phyloP scores from a whole-genome alignment of 2,329 filamentous ascomycete species.

The Fusarium austroafricanum region DNA sequence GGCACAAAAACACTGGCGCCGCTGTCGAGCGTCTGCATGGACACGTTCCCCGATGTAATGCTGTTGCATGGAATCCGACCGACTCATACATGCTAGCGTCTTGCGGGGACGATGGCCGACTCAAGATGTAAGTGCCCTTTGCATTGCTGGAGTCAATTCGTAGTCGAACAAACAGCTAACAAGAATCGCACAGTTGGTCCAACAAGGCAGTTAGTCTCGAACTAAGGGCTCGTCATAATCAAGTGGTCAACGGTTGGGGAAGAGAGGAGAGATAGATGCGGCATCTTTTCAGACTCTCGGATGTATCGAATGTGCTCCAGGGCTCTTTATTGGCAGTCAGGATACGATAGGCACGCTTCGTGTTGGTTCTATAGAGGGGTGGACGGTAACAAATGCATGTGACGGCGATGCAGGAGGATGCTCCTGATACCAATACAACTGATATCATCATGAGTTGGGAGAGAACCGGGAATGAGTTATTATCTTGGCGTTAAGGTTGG shows the following conservation, averaged over 20 bases:
- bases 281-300: background rate
- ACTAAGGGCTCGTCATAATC: constrained; percentile 37
- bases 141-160: background rate
- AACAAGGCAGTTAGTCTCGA: constrained; percentile 43
- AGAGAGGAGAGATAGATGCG: constrained; percentile 31
- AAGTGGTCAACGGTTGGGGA: constrained; percentile 40
- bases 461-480: background rate
- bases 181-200: constrained; percentile 43
- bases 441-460: background rate
- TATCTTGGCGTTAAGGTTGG: constrained; percentile 23
- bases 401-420: background rate
- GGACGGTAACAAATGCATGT: background rate
- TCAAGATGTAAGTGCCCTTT: constrained; percentile 78
- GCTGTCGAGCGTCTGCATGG: constrained; percentile 81
- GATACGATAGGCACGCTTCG: background rate
- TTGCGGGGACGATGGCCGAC: constrained; percentile 85
- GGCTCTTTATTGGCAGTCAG: background rate
- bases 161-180: constrained; percentile 5
- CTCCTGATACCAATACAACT: background rate
- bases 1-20: constrained; percentile 85
- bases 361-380: constrained; percentile 18
- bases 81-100: constrained; percentile 89
- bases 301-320: background rate
- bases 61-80: constrained; percentile 87
- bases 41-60: constrained; percentile 83